Percentiles rank a stretch among this genome's conserved stretches.
phyloP scores from a whole-genome alignment of 2,329 filamentous ascomycete genomes.

The Balansia obtecta region DNA sequence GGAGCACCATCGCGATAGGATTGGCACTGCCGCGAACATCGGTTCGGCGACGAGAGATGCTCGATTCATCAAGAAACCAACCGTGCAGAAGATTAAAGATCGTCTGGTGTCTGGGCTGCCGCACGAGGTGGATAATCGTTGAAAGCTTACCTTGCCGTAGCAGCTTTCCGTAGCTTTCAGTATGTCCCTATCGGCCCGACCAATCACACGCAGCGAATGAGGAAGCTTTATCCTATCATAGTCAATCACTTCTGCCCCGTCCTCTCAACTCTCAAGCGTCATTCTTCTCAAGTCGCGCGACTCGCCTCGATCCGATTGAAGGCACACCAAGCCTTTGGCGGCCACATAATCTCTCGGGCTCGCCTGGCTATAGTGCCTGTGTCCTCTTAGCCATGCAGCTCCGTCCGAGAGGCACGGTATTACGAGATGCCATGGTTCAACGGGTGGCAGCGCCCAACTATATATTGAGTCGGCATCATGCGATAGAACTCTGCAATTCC shows the following conservation, averaged over 20 bases:
- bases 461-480: conserved; percentile 19
- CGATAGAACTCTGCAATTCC: conserved; percentile 14
- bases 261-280: too few species aligned
- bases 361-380: neutral
- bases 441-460: conserved; percentile 18
- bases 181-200: neutral
- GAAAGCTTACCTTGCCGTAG: neutral
- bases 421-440: conserved; percentile 26
- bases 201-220: neutral
- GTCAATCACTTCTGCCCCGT: too few species aligned
- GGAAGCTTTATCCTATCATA: too few species aligned
- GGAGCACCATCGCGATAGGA: conserved; percentile 49
- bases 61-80: neutral
- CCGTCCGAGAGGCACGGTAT: conserved; percentile 38
- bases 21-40: neutral
- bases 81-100: too few species aligned
- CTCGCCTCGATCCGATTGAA: neutral
- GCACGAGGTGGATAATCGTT: too few species aligned
- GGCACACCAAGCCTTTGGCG: neutral
- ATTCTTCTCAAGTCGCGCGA: too few species aligned
- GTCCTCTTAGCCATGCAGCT: conserved; percentile 33
- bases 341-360: neutral
- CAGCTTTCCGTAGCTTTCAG: neutral
- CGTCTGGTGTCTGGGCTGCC: neutral
- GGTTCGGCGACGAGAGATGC: neutral